Evolutionary conservation across 345 rosid genomes (phyloP), one percentile per base, ranked within the genome.

Genomic region (Syzygium aqueum): DNA sequence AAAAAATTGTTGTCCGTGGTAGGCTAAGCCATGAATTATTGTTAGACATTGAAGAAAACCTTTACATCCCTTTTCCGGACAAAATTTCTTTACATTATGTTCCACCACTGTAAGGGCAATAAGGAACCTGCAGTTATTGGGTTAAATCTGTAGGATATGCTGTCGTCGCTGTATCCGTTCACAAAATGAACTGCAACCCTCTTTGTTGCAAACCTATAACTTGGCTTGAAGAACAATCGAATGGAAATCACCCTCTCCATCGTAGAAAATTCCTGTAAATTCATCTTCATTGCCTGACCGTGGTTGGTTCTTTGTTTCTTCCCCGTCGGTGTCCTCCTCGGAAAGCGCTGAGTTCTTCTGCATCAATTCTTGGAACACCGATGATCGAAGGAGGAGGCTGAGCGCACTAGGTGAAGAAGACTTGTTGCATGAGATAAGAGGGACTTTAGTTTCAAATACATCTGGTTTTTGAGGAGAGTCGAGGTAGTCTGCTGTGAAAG

Each of bases 381-480:
- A 92, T 28, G 95, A 94, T 16, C 94, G 91, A 37, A 93, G 88
- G 65, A 93, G 94, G 88, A 94, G 92, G 84, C 92, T 86, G 5
- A 94, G 91, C 1, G 95, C 95, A 51, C 93, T 93, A 3, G 93
- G 91, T 11, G 95, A 88, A 23, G 94, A 88, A 21, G 90, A 61
- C 89, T 88, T 92, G 89, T 77, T 87, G 89, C 59, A 56, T 15
- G 90, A 82, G 90, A 40, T 87, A 7, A 77, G 19, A 2, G 87
- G 84, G 23, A 49, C 13, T 51, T 84, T 86, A 84, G n/a, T 85
- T 40, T 73, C 89, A 86, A 89, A 53, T 8, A 63, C 50, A 37
- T 91, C 89, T 21, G 87, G 92, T 89, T 86, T 92, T 11, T 37
- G 83, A 8, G 88, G 87, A 51, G 89, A 88, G 85, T 67, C 51